Evolutionary conservation across 2,329 filamentous ascomycete genomes (phyloP), one percentile per base, ranked within the genome.

Genomic region (Acrocalymma vagum): DNA sequence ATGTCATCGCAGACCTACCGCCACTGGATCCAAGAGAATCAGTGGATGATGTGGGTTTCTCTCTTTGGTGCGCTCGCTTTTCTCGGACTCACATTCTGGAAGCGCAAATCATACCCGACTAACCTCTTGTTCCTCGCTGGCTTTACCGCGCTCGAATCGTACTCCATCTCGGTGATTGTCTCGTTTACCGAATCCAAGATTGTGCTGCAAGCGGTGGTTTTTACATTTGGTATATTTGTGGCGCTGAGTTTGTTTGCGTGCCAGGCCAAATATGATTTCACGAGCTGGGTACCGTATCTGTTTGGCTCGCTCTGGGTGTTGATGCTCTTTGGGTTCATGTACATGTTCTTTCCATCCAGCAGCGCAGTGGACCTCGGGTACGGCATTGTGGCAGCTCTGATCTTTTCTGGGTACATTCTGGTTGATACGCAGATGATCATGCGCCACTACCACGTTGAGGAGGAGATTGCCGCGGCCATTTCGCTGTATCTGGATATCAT

Each of bases 211-310:
- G 94, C 94, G 11, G 86, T 96, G 22, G 73, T 96, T 53, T 84
- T 99, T 42, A 99, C 94, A 1, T 70, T 84, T 8, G 83, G 76
- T 36, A 83, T 86, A 58, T 86, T 86, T 60, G 71, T 85, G 29
- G 81, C 78, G 20, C 69, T 86, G 42, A 85, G 81, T 3, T 72
- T 92, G 29, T 97, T 99, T 70, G 94, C 94, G 33, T 96, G 92
- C 82, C 94, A 99, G 78, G 89, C 88, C 53, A 95, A 95, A 71
- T 99, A 99, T 68, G 94, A 99, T 77, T 99, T 99, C 70, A 97
- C 93, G 1, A 87, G 84, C 52, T 99, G 94, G 93, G 89, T 93
- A 78, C 93, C 94, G 13, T 97, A 96, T 69, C 83, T 97, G 3
- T 95, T 95, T 62, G 92, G 92, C 43, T 86, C 80, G 0, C 81